A percentile compares a stretch with the other conserved stretches of the same genome.
These are phyloP conservation scores for Saturnispora gosingensis DNA, from an alignment of 805 yeast genomes.

Conservation along the genomic window DNA sequence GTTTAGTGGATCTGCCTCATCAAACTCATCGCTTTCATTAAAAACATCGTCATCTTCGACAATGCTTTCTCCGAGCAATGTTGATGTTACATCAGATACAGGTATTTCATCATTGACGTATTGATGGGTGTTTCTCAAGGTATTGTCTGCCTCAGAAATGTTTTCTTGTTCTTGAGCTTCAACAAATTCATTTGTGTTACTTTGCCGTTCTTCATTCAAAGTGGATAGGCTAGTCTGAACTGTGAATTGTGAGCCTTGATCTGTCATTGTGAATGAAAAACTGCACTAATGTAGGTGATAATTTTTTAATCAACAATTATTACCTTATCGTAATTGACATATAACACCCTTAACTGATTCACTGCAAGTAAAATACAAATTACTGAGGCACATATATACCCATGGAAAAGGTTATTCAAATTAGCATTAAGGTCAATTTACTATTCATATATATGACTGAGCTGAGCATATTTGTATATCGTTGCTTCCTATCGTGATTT, in stretches of 20 bases:
- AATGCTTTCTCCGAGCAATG: not conserved
- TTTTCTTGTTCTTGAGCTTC: not conserved
- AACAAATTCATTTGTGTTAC: not conserved
- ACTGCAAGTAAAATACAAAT: too few species aligned
- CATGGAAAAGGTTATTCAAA: too few species aligned
- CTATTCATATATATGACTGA: too few species aligned
- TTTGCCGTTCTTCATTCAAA: not conserved
- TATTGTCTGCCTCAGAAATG: not conserved
- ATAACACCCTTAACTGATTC: too few species aligned
- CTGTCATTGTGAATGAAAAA: not conserved
- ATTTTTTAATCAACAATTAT: not conserved
- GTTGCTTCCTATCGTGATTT: too few species aligned
- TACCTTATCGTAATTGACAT: not conserved
- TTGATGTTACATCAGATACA: not conserved
- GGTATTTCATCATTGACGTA: not conserved
- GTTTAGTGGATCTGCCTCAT: conserved; percentile 51
- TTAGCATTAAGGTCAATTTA: too few species aligned
- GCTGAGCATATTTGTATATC: too few species aligned
- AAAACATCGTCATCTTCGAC: not conserved
- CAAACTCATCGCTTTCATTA: conserved; percentile 3
- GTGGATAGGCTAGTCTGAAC: not conserved
- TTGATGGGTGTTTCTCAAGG: not conserved
- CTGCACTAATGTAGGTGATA: not conserved
- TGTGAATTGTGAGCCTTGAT: not conserved
- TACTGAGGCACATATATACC: too few species aligned